Evolutionary conservation across 345 rosid species (phyloP), one percentile per base, ranked within the genome.

Genomic region (Schrenkiella parvula): DNA sequence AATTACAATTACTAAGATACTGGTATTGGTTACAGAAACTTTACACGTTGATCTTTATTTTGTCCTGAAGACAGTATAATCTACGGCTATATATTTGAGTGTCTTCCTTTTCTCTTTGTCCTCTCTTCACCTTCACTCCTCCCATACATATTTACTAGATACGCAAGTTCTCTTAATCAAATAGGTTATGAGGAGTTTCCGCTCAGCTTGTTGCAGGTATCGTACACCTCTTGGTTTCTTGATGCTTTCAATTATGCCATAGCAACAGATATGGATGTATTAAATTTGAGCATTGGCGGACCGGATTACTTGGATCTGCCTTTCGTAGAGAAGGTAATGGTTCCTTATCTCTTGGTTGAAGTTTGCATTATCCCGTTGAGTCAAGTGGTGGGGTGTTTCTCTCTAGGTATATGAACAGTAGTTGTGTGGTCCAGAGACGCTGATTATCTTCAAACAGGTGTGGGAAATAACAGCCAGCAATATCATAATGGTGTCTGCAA

Each of bases 161-260:
- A 68, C 25, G 70, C 28, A 22, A 62, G 58, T 62, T 28, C 25
- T 26, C 29, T 69, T 69, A 51, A 50, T 67, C 53, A 70, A 35
- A 55, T 66, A 79, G 83, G 82, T 84, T 87, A 83, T 89, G 91
- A 93, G 80, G 88, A 85, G 71, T 85, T 81, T 76, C 76, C 84
- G 71, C 88, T 88, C 93, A 93, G 98, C 95, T 83, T 80, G 79
- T 79, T 93, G 95, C 96, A 93, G 98, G 96, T 93, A 84, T 93
- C 98, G 42, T 93, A 91, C 78, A 89, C 97, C n/a, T 93, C 98
- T 47, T 93, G 98, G 98, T 91, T 93, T 78, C 98, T 91, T 78
- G 98, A 93, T 70, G 96, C 98, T 38, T 93, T 93, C 77, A 93
- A 93, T 77, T 93, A 93, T 82, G 98, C 98, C 64, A 91, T 91